These are phyloP conservation scores for Letharia columbiana DNA, from an alignment of 495 filamentous ascomycete genomes.

Conservation along the genomic window DNA sequence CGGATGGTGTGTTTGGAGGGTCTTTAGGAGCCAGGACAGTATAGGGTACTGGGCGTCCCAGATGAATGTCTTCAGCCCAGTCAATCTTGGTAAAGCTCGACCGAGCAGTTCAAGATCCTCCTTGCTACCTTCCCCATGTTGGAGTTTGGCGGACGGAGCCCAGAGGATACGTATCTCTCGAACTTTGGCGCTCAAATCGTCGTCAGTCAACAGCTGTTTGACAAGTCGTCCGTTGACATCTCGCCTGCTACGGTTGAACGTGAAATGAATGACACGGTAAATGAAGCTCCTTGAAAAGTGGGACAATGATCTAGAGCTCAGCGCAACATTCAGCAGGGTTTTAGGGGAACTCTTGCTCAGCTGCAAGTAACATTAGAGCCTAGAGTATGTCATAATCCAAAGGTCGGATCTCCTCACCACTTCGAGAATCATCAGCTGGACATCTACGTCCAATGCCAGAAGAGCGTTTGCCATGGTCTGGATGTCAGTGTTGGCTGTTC, in stretches of 20 bases:
- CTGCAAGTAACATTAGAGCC: not conserved
- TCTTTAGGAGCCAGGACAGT: not conserved
- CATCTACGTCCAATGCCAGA: not conserved
- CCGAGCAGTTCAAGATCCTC: not conserved
- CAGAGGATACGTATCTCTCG: not conserved
- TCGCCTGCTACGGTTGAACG: not conserved
- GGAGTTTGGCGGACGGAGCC: not conserved
- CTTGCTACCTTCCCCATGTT: not conserved
- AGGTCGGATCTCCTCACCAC: not conserved
- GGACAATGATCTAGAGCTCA: not conserved
- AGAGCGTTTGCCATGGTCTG: not conserved
- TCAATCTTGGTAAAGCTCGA: not conserved
- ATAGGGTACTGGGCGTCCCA: constrained; percentile 1
- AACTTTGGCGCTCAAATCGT: not conserved
- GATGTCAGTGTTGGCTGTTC: not conserved
- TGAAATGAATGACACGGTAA: not conserved
- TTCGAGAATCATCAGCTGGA: not conserved
- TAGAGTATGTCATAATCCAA: too few relatives aligned
- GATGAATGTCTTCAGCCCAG: not conserved
- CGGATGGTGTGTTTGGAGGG: not conserved
- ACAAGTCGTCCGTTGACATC: not conserved
- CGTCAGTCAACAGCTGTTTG: not conserved
- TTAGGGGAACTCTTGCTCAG: not conserved
- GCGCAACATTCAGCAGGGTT: not conserved
- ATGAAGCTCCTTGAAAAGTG: not conserved